These are phyloP conservation scores for Tetrahymena elliotti DNA, from an alignment of 73 alveolate species.

Conservation along the genomic window DNA sequence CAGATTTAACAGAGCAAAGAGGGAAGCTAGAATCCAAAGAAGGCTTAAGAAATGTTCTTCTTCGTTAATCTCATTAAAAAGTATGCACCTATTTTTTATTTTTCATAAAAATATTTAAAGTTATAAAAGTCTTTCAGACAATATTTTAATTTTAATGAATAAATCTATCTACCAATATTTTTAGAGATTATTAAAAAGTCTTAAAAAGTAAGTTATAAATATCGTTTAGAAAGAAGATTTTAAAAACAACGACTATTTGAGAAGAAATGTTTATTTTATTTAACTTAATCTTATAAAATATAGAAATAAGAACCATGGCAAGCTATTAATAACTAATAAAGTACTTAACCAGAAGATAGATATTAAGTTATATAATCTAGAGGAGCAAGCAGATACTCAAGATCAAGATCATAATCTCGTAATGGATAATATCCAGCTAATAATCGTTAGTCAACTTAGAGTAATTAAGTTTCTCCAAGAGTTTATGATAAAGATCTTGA, in stretches of 20 bases:
- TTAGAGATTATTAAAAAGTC: no score
- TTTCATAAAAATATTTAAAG: neutral
- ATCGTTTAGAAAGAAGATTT: no score
- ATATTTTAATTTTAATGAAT: no score
- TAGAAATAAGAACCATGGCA: neutral
- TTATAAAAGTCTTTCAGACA: no score
- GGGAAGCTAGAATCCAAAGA: neutral
- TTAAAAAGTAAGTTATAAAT: no score
- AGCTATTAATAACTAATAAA: neutral
- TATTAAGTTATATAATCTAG: neutral
- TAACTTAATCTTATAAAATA: neutral
- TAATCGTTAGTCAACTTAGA: neutral
- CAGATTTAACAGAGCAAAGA: neutral
- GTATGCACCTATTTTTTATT: neutral
- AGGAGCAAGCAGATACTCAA: neutral
- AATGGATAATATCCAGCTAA: neutral
- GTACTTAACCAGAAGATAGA: neutral
- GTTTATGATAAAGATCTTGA: neutral
- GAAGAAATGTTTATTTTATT: no score
- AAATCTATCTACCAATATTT: no score
- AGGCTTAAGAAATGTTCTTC: neutral
- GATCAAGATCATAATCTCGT: neutral
- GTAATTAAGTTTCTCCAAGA: neutral
- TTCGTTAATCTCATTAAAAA: neutral
- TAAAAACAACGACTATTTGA: no score